Evolutionary conservation across 768 basidiomycete genomes (phyloP).

Genomic region (Lactarius hengduanensis): DNA sequence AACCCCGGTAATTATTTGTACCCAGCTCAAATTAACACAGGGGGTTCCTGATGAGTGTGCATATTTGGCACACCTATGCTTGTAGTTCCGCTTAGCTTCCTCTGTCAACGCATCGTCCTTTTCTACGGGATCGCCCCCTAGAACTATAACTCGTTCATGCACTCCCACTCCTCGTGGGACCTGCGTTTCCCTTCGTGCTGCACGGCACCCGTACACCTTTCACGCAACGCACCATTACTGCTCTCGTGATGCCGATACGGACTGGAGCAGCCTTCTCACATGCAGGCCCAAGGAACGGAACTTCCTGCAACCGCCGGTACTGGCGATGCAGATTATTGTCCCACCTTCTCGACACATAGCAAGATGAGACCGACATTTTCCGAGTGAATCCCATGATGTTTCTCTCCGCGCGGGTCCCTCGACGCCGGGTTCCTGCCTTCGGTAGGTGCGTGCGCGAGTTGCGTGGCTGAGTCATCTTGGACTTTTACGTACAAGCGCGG

Average conservation of each 20-base stretch:
- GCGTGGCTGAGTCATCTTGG: no score
- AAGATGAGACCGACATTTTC: slow-evolving; percentile 60
- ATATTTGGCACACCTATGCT: slow-evolving; percentile 46
- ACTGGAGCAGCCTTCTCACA: slow-evolving; percentile 69
- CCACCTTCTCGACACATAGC: slow-evolving; percentile 61
- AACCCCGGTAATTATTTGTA: no score
- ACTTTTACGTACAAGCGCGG: no score
- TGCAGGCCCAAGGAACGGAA: slow-evolving; percentile 92
- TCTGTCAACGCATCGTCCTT: slow-evolving; percentile 70
- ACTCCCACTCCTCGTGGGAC: slow-evolving; percentile 66
- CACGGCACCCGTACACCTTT: slow-evolving; percentile 28
- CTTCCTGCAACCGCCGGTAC: slow-evolving; percentile 71
- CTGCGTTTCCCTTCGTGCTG: slow-evolving; percentile 63
- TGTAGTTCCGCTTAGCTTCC: slow-evolving; percentile 68
- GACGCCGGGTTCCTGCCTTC: slow-evolving; percentile 50
- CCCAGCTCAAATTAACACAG: no score
- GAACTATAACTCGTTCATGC: slow-evolving; percentile 55
- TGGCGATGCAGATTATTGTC: slow-evolving; percentile 76
- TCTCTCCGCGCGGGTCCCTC: slow-evolving; percentile 48
- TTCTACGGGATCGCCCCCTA: slow-evolving; percentile 68
- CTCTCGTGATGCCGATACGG: slow-evolving; percentile 62
- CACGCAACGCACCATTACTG: slow-evolving; percentile 36
- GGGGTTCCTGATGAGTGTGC: neutral
- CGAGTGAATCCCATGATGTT: slow-evolving; percentile 55
- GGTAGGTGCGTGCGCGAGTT: neutral